A percentile compares a stretch with the other conserved stretches of the same genome.
These are phyloP conservation scores for Canavalia ensiformis DNA, from an alignment of 306 rosid genomes.

Conservation along the genomic window DNA sequence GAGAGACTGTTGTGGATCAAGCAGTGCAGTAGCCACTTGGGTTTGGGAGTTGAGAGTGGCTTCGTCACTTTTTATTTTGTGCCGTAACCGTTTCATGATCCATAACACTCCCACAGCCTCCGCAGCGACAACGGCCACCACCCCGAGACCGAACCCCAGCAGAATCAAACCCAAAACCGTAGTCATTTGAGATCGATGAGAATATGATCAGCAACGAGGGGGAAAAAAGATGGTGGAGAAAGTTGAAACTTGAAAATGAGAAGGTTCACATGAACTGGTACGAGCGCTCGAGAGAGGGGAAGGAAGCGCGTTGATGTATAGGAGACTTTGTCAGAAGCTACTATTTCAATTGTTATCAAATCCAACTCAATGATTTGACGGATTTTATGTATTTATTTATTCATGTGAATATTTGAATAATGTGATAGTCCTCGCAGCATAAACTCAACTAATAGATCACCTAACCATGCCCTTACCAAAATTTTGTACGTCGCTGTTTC, in stretches of 20 bases:
- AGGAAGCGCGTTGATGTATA: constrained; percentile 33
- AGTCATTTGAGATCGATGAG: constrained; percentile 33
- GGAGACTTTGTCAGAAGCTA: background rate
- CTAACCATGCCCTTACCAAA: too few relatives aligned
- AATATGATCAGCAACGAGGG: too few relatives aligned
- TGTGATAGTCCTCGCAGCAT: too few relatives aligned
- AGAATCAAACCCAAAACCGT: constrained; percentile 50
- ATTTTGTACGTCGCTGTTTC: background rate
- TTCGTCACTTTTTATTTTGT: constrained; percentile 50
- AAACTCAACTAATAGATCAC: too few relatives aligned
- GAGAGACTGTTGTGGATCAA: constrained; percentile 72
- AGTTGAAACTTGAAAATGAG: background rate
- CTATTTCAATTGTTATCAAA: background rate
- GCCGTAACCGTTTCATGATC: constrained; percentile 64
- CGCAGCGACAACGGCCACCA: constrained; percentile 56
- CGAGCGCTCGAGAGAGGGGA: background rate
- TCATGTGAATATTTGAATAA: too few relatives aligned
- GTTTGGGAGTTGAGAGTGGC: constrained; percentile 35
- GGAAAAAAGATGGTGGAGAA: background rate
- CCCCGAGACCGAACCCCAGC: constrained; percentile 77
- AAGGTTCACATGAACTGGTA: background rate
- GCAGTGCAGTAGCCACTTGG: constrained; percentile 12
- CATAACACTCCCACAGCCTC: constrained; percentile 62
- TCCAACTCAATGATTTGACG: background rate
- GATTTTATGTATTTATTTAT: background rate